Evolutionary conservation across 208 protist genomes (phyloP).

Genomic region (Blastocrithidia nonstop): DNA sequence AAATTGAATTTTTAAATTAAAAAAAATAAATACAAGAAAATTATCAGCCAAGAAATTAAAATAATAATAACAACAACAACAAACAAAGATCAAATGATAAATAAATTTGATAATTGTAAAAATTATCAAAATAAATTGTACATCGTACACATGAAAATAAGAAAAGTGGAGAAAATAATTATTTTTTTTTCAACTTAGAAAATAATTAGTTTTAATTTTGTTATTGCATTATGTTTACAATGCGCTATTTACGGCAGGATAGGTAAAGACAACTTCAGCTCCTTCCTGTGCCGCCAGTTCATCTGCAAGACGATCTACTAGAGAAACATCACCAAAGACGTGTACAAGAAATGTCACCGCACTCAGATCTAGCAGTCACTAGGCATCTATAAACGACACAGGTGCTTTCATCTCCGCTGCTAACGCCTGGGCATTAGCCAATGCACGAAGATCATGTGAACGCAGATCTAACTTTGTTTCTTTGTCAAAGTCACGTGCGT

Average conservation of each 20-base stretch:
- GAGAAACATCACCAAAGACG: conserved; percentile 27
- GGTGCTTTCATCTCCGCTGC: conserved; percentile 28
- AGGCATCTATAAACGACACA: conserved; percentile 56
- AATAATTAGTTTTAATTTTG: no score
- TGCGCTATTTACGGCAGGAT: conserved; percentile 13
- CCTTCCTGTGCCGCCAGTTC: conserved; percentile 49
- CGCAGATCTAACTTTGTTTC: conserved; percentile 61
- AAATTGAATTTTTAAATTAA: no score
- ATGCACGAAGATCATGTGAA: conserved; percentile 36
- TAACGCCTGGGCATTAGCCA: conserved; percentile 32
- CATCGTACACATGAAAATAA: conserved; percentile 2
- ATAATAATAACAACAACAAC: no score
- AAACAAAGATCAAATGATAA: no score
- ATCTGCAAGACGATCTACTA: conserved; percentile 51
- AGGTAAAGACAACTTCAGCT: conserved; percentile 76
- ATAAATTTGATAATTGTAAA: no score
- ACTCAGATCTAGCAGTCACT: conserved; percentile 72
- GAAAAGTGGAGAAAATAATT: conserved; percentile 1
- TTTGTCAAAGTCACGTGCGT: conserved; percentile 61
- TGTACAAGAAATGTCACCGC: conserved; percentile 72
- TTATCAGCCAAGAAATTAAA: no score
- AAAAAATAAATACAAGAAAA: no score
- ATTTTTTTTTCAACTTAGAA: conserved; percentile 2
- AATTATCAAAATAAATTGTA: no score
- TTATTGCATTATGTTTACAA: background rate